phyloP scores from a whole-genome alignment of 1,139 yeast species.

The Sugiyamaella pinicola region DNA sequence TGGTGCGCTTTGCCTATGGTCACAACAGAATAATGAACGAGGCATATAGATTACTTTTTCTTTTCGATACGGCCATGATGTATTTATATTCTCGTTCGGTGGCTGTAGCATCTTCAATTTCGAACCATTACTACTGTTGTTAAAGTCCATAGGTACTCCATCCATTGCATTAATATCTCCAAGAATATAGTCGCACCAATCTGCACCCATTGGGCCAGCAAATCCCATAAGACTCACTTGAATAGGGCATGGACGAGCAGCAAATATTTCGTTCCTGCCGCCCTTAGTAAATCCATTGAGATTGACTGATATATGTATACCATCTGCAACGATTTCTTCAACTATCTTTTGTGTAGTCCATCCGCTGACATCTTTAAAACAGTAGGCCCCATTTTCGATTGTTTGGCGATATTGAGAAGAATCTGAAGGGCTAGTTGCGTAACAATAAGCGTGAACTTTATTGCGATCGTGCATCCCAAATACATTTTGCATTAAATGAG shows the following conservation, averaged over 20 bases:
- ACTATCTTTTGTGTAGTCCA: slow-evolving; percentile 37
- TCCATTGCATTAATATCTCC: slow-evolving; percentile 35
- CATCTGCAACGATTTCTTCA: slow-evolving; percentile 37
- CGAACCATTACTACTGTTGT: not conserved
- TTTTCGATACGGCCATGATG: slow-evolving; percentile 28
- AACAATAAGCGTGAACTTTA: slow-evolving; percentile 37
- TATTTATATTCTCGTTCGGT: slow-evolving; percentile 1
- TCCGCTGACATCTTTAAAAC: slow-evolving; percentile 37
- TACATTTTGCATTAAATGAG: slow-evolving; percentile 44
- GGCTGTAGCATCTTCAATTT: slow-evolving; percentile 2
- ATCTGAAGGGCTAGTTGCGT: slow-evolving; percentile 40
- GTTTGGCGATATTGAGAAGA: slow-evolving; percentile 37
- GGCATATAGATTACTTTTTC: slow-evolving; percentile 42
- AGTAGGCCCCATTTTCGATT: slow-evolving; percentile 36
- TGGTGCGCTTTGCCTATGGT: slow-evolving; percentile 42
- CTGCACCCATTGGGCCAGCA: slow-evolving; percentile 43
- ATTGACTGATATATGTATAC: slow-evolving; percentile 41
- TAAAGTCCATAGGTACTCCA: slow-evolving; percentile 7
- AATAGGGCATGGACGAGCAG: slow-evolving; percentile 42
- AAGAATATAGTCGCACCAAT: slow-evolving; percentile 41
- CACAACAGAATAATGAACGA: slow-evolving; percentile 42
- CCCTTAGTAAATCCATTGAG: slow-evolving; percentile 44
- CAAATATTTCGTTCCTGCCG: slow-evolving; percentile 42
- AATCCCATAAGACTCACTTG: slow-evolving; percentile 43
- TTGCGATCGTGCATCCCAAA: slow-evolving; percentile 39